Evolutionary conservation across 2,329 filamentous ascomycete species (phyloP), one percentile per base, ranked within the genome.

Genomic region (Fusarium equiseti): DNA sequence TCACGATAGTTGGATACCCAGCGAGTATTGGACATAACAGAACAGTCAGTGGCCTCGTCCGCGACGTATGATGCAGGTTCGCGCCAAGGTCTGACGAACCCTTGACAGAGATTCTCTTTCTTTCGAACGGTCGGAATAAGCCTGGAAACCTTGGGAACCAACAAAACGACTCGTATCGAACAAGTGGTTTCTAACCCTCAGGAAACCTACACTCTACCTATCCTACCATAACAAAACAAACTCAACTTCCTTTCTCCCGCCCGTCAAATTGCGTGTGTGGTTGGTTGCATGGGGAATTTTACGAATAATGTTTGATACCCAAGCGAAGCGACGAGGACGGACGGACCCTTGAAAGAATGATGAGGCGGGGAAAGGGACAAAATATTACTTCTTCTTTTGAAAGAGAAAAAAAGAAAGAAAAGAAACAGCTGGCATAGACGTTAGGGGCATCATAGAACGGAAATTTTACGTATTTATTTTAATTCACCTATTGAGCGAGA

Each of bases 1-100:
- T 92, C 93, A 56, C 63, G 65, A 52, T 72, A 72, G 58, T 69
- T 71, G 68, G 59, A 71, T 71, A 71, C 54, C 24, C 35, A 48
- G 42, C 45, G 51, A 71, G 59, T 53, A 61, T 68, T 68, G 59
- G 67, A 71, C 46, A 71, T 46, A 29, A 50, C 43, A 48, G 40
- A 42, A 24, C 35, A 31, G 27, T 27, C 6, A n/a, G 32, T 38
- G 48, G 48, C 27, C 27, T 29, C 43, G 15, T 20, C 20, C 24
- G 18, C 58, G 27, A 49, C 18, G 35, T 38, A 48, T 42, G 42
- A 66, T 45, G 26, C 62, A 50, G 12, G 48, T 43, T 59, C 44
- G 46, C 20, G 38, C 16, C 31, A 27, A 40, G 38, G 38, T 26
- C 20, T n/a, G 32, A 24, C 42, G 52, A 26, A 42, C 27, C 11